Evolutionary conservation across 345 rosid species (phyloP), one percentile per base, ranked within the genome.

Genomic region (Isatis tinctoria): DNA sequence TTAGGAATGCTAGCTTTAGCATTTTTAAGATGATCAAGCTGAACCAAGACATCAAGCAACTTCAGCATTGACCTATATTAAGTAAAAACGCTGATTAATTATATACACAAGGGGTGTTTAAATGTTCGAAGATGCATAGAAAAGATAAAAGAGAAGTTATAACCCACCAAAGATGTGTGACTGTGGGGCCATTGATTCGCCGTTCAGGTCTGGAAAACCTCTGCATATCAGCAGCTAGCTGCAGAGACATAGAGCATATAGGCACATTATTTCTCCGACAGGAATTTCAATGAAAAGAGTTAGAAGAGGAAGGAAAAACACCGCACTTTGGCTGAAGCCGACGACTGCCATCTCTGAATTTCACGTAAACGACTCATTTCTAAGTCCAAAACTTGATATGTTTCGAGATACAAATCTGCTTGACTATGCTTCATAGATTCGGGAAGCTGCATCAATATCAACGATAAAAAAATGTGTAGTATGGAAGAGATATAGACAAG

Each of bases 211-310:
- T 87, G 33, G 99, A 95, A 86, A 95, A 95, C 8, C 98, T 92
- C 81, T 95, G 99, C 99, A 92, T 95, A 70, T 95, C 99, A 73
- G 94, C 96, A 68, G 98, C 99, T 65, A 95, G 86, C 99, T 95
- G 96, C 80, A 85, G 13, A 66, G 18, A 82, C 80, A 26, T 49
- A 64, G 56, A 40, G 41, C 32, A 59, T n/a, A 22, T 3, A 58
- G 1, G 40, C 32, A 65, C n/a, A 71, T 58, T 71, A 71, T 24
- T 60, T 49, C 10, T 17, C 4, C 32, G 68, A 70, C 70, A 65
- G 57, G 8, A 79, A 68, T 54, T 32, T 22, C 54, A 14, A 75
- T 36, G 33, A 56, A 44, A 41, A 51, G 36, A 44, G 54, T 32
- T 27, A 12, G 32, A 70, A 24, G 39, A 43, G 48, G 40, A 60